Base-by-base conservation (phyloP, 148 eudicot species). In the Arctostaphylos glauca region DNA sequence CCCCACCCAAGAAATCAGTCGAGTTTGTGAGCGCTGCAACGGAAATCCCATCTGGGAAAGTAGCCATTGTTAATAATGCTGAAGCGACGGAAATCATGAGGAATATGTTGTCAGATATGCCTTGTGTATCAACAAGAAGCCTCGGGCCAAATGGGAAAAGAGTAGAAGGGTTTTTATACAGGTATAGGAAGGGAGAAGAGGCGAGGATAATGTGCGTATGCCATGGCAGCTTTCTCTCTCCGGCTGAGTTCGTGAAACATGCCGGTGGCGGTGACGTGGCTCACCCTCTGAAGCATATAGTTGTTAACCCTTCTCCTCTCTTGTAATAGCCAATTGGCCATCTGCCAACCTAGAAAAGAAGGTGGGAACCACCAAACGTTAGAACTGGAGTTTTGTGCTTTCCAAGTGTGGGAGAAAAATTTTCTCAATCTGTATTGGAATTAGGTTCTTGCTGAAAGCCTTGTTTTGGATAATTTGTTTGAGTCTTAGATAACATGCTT, bases 191-290 rank as follows among this genome's bases (percentile, higher is more conserved):
- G 59, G 91, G 91, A 41, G 95, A 90, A 77, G 88, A 89, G 71
- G 87, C 90, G 80, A 90, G 85, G 70, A 92, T 92, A 23, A 86
- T 92, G 16, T 92, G 93, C 38, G 92, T 92, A 2, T 91, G 95
- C 84, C 95, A 92, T 84, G 95, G 95, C 4, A 85, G 77, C 62
- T 92, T 88, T 70, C 84, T 87, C 53, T 67, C 95, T 38, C 95
- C 95, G 1, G 89, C 93, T 0, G 95, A 92, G 84, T 92, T 92
- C 49, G 87, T 92, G 38, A 88, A 84, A 85, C 95, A 92, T 74
- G 95, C 89, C 23, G 92, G 93, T 7, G 93, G 95, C 1, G 88
- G 85, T 5, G 92, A 90, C 46, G 92, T 92, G n/a, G 84, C 76
- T 66, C 75, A 92, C 76, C 95, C 93, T 6, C 44, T 92, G 31